Evolutionary conservation across 805 yeast genomes (phyloP), one percentile per base, ranked within the genome.

Genomic region (Candida caryicola): DNA sequence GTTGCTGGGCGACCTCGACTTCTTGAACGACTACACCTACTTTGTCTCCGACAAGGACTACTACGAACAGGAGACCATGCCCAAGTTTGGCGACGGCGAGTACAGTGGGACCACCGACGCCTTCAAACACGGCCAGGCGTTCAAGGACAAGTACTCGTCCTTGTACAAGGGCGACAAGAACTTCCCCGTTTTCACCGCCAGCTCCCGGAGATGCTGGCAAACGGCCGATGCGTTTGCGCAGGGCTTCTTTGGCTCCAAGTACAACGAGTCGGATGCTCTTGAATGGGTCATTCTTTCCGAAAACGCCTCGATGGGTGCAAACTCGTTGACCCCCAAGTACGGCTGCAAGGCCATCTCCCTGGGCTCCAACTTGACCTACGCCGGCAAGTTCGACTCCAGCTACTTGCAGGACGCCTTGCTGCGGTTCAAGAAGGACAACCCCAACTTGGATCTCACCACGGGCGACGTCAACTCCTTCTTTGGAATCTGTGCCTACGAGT

Each of bases 251-350:
- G 74, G 75, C 8, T 64, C 63, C 36, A 60, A 66, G 41, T 69
- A 64, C 51, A 29, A 35, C 4, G 55, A 68, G n/a, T 21, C 5
- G 14, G 47, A 41, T 4, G 40, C 55, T 17, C 54, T 55, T 23
- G 60, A 69, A 13, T 63, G 56, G 18, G 50, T 74, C 29, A 60
- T 73, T 9, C 49, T 80, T 17, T 65, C 70, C 30, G 87, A 81
- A 52, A 61, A 61, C 33, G 57, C 53, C 6, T 44, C 49, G 4
- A 67, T 63, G 52, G 87, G 87, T 23, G 81, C 76, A 23, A 74
- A 81, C 57, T 69, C 82, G 3, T 62, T 82, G 56, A 76, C 85
- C 5, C 79, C 85, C n/a, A 63, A 73, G 17, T 55, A 62, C 38
- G 70, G 69, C 8, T 73, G 78, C 50, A 33, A 33, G 12, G 30